Evolutionary conservation across 352 stramenopile species (phyloP).

Genomic region (Pythium pyrilobum): DNA sequence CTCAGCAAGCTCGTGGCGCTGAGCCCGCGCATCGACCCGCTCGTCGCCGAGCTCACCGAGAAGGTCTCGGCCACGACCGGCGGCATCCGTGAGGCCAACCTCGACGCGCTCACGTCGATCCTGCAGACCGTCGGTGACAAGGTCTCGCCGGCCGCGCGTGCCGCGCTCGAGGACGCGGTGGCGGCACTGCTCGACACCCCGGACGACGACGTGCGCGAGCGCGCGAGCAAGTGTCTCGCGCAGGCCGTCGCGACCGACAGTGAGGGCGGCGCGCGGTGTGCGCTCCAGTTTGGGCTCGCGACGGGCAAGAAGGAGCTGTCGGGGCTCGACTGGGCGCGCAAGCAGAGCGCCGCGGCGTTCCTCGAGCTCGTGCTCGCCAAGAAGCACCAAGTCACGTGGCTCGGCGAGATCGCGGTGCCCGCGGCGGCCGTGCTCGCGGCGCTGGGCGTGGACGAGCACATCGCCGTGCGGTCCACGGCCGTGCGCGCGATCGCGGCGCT

Average conservation of each 20-base stretch:
- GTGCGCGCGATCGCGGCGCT: conserved; percentile 50
- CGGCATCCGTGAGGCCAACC: conserved; percentile 73
- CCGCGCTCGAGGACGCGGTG: conserved; percentile 52
- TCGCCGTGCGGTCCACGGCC: conserved; percentile 46
- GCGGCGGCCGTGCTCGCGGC: conserved; percentile 23
- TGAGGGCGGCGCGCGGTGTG: conserved; percentile 31
- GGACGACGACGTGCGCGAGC: conserved; percentile 59
- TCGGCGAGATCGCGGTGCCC: conserved; percentile 20
- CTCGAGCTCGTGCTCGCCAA: conserved; percentile 44
- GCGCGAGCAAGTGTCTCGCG: conserved; percentile 65
- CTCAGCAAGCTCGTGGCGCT: conserved; percentile 93
- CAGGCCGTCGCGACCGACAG: conserved; percentile 45
- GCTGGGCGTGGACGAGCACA: conserved; percentile 62
- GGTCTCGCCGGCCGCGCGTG: conserved; percentile 46
- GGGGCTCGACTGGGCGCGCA: conserved; percentile 40
- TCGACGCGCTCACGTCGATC: conserved; percentile 63
- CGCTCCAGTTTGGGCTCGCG: too few relatives aligned
- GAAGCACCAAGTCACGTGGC: conserved; percentile 29
- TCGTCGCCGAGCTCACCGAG: conserved; percentile 94
- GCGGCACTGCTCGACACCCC: conserved; percentile 55
- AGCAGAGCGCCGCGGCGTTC: conserved; percentile 64
- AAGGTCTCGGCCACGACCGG: conserved; percentile 58
- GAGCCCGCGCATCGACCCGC: conserved; percentile 92
- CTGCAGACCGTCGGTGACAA: conserved; percentile 66
- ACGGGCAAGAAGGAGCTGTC: conserved; percentile 32